Base-by-base conservation (phyloP, 2,329 filamentous ascomycete species). In the Fusarium scirpi region DNA sequence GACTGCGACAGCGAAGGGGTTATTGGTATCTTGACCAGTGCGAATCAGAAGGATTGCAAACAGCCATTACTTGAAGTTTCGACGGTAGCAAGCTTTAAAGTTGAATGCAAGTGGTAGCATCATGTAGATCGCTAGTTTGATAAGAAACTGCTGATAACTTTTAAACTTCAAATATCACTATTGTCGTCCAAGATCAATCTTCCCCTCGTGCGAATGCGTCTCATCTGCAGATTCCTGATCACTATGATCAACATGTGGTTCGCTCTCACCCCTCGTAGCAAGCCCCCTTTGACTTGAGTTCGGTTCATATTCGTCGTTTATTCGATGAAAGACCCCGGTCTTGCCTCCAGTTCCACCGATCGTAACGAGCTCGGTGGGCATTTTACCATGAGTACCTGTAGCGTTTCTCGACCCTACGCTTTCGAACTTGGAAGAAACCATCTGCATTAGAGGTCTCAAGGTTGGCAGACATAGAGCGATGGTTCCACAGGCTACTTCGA, bases 381-480 rank as follows among this genome's bases (percentile, higher is more conserved):
- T 11, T 0, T 25, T 24, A 2, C n/a, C 16, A 4, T 11, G n/a
- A n/a, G n/a, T 62, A 24, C 13, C 13, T 8, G 5, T 20, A 15
- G 46, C 16, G 3, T 47, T 54, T 54, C 30, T 34, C 0, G 67
- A 53, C 13, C 41, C 13, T 3, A 67, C 1, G 6, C 68, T 70
- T 9, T 58, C 67, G 40, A 70, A 70, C 12, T 54, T 58, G 2
- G 43, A 44, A 22, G 68, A 70, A 5, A 70, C 10, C 32, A 58
- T 71, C 6, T 57, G 15, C 67, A 71, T 68, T 1, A 70, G 40
- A 1, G 68, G 68, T 20, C 68, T 43, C 0, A 70, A 20, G 6
- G 68, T 70, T 0, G 68, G 68, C 2, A 71, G 53, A 10, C 68
- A 70, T 8, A 64, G 63, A 8, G 57, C 67, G 27, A 70, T 71